phyloP scores from a whole-genome alignment of 2,329 filamentous ascomycete species.

The Diaporthe velutina region DNA sequence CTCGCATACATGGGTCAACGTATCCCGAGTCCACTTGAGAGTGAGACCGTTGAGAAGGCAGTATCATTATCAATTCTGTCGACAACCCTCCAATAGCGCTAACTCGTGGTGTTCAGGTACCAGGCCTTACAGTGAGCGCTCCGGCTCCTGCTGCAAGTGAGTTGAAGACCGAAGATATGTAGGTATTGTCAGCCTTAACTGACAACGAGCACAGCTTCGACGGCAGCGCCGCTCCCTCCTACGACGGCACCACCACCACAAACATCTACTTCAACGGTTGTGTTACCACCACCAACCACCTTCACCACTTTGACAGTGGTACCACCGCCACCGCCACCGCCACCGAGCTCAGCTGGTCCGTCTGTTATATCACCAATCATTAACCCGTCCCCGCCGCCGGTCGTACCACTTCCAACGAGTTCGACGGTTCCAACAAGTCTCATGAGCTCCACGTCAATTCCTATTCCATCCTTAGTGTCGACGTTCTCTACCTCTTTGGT shows the following conservation, averaged over 20 bases:
- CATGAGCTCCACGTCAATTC: background rate
- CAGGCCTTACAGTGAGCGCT: slow-evolving; percentile 16
- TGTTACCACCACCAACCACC: slow-evolving; percentile 1
- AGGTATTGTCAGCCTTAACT: background rate
- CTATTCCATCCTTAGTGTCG: background rate
- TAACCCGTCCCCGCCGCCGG: background rate
- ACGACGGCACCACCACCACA: background rate
- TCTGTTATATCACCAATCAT: background rate
- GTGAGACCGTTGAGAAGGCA: no score
- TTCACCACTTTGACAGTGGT: background rate
- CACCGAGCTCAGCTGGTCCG: background rate
- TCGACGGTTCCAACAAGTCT: background rate
- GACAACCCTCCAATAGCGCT: background rate
- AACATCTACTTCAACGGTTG: background rate
- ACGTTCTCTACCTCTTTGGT: background rate
- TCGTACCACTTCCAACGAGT: background rate
- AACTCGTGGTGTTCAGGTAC: background rate
- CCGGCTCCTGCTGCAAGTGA: slow-evolving; percentile 9
- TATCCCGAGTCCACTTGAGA: background rate
- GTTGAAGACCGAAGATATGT: background rate
- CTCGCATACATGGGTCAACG: no score
- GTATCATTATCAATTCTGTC: background rate
- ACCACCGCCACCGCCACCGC: slow-evolving; percentile 1
- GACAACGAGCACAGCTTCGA: background rate
- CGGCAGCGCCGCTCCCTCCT: slow-evolving; percentile 3